phyloP scores from a whole-genome alignment of 2,329 filamentous ascomycete genomes.

The Nemania sp. region DNA sequence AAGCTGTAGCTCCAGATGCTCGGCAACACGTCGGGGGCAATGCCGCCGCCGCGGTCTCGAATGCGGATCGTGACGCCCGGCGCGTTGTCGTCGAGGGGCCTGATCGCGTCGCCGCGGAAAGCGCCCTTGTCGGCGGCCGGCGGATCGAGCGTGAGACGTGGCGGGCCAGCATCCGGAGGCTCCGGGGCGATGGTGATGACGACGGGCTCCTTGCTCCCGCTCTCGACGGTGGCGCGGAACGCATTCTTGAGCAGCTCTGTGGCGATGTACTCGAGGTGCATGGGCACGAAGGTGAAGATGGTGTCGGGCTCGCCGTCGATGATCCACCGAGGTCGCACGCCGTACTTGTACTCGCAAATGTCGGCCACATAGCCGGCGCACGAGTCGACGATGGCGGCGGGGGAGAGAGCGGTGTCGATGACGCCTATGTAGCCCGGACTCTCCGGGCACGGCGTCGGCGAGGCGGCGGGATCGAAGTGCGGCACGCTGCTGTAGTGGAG shows the following conservation, averaged over 20 bases:
- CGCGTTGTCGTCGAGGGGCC: conserved; percentile 64
- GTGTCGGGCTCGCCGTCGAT: conserved; percentile 86
- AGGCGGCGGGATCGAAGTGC: conserved; percentile 62
- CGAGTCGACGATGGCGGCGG: conserved; percentile 77
- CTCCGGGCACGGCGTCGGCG: conserved; percentile 56
- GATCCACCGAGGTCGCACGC: conserved; percentile 76
- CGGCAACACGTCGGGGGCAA: conserved; percentile 78
- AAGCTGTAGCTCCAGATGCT: conserved; percentile 98
- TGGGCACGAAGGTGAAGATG: conserved; percentile 91
- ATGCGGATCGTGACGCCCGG: conserved; percentile 95
- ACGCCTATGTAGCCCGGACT: conserved; percentile 82
- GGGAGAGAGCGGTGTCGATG: conserved; percentile 87
- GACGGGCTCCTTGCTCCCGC: conserved; percentile 77
- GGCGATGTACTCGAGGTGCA: conserved; percentile 96
- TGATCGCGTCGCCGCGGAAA: conserved; percentile 54
- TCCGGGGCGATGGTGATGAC: conserved; percentile 89
- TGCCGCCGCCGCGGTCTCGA: conserved; percentile 92
- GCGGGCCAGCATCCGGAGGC: conserved; percentile 45
- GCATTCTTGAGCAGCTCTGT: conserved; percentile 97
- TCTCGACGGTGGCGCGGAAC: conserved; percentile 90
- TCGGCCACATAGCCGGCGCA: conserved; percentile 93
- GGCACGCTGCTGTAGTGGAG: conserved; percentile 76
- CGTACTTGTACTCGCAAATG: conserved; percentile 96
- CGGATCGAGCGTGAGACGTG: conserved; percentile 42
- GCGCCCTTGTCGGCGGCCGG: conserved; percentile 47